Conservation (phyloP, 108 stramenopile genomes). For the Stephanodiscus triporus region DNA sequence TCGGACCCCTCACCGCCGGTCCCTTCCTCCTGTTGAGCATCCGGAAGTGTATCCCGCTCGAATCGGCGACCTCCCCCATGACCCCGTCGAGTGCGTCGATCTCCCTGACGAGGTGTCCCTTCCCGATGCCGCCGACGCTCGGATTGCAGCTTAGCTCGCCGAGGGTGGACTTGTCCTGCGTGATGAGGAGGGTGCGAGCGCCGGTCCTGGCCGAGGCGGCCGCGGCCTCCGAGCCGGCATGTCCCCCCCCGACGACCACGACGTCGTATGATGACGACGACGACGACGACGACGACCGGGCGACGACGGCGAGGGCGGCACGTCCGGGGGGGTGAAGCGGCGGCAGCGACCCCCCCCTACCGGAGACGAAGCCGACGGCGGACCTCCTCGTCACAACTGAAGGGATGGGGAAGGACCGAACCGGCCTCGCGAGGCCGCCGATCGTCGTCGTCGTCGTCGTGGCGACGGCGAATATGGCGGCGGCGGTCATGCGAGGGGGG, state of each 20-base stretch:
- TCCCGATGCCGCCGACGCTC: conserved; percentile 98
- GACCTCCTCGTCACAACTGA: too few species aligned
- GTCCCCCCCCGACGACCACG: conserved; percentile 96
- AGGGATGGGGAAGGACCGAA: too few species aligned
- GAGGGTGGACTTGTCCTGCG: conserved; percentile 87
- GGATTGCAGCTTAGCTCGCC: conserved; percentile 99
- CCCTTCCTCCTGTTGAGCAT: conserved; percentile 94
- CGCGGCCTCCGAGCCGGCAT: conserved; percentile 98
- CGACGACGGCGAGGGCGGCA: too few species aligned
- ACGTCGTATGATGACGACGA: conserved; percentile 78
- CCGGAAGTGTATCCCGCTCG: conserved; percentile 93
- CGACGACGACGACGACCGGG: conserved; percentile 3
- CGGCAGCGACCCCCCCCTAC: too few species aligned
- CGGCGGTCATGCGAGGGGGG: too few species aligned
- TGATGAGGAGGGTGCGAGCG: conserved; percentile 91
- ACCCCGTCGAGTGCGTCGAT: conserved; percentile 96
- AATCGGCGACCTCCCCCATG: conserved; percentile 93
- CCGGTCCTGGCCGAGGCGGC: conserved; percentile 93
- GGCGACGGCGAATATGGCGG: too few species aligned
- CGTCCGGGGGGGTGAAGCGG: too few species aligned
- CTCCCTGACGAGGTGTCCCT: conserved; percentile 97
- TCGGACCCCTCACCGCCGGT: conserved; percentile 89
- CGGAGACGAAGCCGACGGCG: too few species aligned
- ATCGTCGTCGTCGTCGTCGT: too few species aligned
- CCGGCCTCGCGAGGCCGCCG: too few species aligned